phyloP scores from a whole-genome alignment of 1,139 yeast species.

The Lodderomyces jiufengensis region DNA sequence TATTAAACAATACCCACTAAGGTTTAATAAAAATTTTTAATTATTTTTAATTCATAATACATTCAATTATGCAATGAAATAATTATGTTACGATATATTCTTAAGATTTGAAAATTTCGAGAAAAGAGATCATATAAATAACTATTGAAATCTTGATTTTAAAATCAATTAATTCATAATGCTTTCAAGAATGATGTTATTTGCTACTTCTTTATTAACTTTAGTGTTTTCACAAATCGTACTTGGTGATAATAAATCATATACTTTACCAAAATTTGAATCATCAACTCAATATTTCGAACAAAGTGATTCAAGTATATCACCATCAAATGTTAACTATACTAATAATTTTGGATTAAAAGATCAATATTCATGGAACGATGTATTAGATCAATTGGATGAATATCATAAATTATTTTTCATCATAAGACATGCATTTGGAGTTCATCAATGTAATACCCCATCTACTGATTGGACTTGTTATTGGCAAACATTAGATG shows the following conservation, averaged over 20 bases:
- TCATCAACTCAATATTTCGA: constrained; percentile 18
- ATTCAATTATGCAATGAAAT: no score
- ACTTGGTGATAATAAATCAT: constrained; percentile 1
- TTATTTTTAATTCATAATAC: no score
- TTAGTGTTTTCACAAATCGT: constrained; percentile 8
- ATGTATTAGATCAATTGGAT: constrained; percentile 8
- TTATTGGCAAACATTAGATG: constrained; percentile 28
- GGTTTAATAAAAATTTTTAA: no score
- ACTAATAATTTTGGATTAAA: constrained; percentile 21
- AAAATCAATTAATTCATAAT: background rate
- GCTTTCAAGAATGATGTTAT: background rate
- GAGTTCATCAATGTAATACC: constrained; percentile 23
- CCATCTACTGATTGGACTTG: constrained; percentile 31
- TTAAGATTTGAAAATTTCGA: no score
- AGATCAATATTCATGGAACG: constrained; percentile 17
- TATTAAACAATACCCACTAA: no score
- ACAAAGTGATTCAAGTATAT: constrained; percentile 18
- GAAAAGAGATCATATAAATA: no score
- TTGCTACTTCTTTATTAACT: background rate
- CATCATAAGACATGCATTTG: constrained; percentile 41
- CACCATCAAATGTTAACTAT: constrained; percentile 10
- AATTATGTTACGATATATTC: no score
- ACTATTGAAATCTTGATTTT: no score
- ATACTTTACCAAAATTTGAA: constrained; percentile 11
- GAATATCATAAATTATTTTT: constrained; percentile 27